Evolutionary conservation across 306 rosid species (phyloP).

Genomic region (Malus sylvestris): DNA sequence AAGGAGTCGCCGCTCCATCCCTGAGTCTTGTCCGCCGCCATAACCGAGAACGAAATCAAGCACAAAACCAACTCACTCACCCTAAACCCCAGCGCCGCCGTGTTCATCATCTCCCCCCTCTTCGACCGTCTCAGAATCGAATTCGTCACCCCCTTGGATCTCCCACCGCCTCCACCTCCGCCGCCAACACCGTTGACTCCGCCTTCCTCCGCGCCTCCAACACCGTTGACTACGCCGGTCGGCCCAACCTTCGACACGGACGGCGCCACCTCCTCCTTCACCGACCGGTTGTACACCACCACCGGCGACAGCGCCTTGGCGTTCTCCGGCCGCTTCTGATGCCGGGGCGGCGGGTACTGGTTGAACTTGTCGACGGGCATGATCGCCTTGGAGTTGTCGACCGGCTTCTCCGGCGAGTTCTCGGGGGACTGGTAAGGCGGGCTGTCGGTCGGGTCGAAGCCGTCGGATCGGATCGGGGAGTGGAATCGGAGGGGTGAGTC

Average conservation of each 20-base stretch:
- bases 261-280: conserved; percentile 39
- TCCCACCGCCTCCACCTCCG: conserved; percentile 23
- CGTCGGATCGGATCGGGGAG: conserved; percentile 67
- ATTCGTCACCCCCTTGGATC: conserved; percentile 17
- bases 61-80: conserved; percentile 66
- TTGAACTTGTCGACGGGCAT: conserved; percentile 31
- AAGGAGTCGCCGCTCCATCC: conserved; percentile 99
- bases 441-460: conserved; percentile 50
- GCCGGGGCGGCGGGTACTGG: conserved; percentile 35
- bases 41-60: conserved; percentile 84
- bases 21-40: conserved; percentile 95
- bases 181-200: conserved; percentile 7
- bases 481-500: conserved; percentile 45
- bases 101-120: conserved; percentile 33
- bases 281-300: conserved; percentile 30
- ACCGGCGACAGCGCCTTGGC: conserved; percentile 20
- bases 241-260: conserved; percentile 39
- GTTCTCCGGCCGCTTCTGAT: conserved; percentile 24
- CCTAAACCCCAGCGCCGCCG: conserved; percentile 82
- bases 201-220: conserved; percentile 12
- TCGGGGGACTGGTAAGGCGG: conserved; percentile 62
- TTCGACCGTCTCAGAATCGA: conserved; percentile 19
- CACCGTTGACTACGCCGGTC: conserved; percentile 4
- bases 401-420: conserved; percentile 32
- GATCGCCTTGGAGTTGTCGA: conserved; percentile 58